phyloP scores from a whole-genome alignment of 345 rosid species.

The Cardamine chenopodiifolia region DNA sequence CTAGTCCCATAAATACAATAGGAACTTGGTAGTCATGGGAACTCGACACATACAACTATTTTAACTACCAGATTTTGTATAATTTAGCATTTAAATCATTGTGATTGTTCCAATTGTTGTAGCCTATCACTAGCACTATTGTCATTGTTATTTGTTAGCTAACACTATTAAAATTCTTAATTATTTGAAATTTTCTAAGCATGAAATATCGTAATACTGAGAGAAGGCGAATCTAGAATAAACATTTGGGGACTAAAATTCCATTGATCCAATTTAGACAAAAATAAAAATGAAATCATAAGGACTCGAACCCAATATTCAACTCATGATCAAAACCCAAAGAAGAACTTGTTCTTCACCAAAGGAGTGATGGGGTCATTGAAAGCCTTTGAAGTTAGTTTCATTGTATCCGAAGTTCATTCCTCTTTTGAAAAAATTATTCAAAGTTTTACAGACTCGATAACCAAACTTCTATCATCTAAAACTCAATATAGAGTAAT shows the following conservation, averaged over 20 bases:
- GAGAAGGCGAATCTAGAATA: not conserved
- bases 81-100: not conserved
- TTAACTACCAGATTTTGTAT: not conserved
- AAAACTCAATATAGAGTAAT: too few relatives aligned
- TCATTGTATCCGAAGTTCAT: not conserved
- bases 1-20: not conserved
- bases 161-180: not conserved
- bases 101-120: too few relatives aligned
- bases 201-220: too few relatives aligned
- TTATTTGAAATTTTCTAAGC: not conserved
- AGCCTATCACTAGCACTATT: not conserved
- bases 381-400: too few relatives aligned
- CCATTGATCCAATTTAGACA: not conserved
- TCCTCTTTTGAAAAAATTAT: not conserved
- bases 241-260: not conserved
- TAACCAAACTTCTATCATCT: too few relatives aligned
- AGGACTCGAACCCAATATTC: not conserved
- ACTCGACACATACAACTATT: not conserved
- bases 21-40: too few relatives aligned
- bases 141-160: not conserved
- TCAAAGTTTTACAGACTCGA: too few relatives aligned
- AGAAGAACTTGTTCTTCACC: not conserved
- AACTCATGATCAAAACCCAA: too few relatives aligned
- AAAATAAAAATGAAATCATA: too few relatives aligned
- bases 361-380: not conserved